A percentile compares a stretch with the other conserved stretches of the same genome.
These are phyloP conservation scores for Coemansia sp. DNA, from an alignment of 192 early-diverging fungal genomes.

Conservation along the genomic window DNA sequence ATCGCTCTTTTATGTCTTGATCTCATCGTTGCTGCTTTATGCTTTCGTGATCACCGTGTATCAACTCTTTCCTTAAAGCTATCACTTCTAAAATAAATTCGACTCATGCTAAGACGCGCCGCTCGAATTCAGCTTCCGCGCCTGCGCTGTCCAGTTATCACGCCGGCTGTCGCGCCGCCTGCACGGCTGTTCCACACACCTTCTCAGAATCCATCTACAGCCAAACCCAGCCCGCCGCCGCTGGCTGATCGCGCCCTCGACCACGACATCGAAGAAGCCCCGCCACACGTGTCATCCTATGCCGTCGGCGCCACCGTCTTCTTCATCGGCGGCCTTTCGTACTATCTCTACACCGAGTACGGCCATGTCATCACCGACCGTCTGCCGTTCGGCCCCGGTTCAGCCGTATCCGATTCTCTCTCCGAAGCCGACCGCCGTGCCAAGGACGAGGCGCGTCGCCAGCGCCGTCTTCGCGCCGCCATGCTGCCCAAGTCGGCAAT, in stretches of 20 bases:
- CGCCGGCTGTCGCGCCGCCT: no score
- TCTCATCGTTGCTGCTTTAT: no score
- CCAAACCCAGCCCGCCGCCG: background rate
- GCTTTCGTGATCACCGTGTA: no score
- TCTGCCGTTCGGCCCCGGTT: conserved; percentile 19
- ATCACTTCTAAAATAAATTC: no score
- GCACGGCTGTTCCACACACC: no score
- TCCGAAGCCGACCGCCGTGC: conserved; percentile 5
- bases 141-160: no score
- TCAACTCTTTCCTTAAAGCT: no score
- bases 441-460: conserved; percentile 1
- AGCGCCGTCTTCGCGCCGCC: conserved; percentile 13
- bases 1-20: no score
- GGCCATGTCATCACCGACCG: conserved; percentile 7
- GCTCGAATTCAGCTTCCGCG: no score
- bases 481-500: conserved; percentile 25
- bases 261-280: conserved; percentile 20
- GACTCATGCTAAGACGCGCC: no score
- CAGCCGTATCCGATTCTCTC: background rate
- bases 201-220: no score
- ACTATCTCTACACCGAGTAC: conserved; percentile 35
- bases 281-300: conserved; percentile 26
- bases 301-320: conserved; percentile 25
- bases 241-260: background rate
- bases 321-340: conserved; percentile 22